Percentiles rank a stretch among this genome's conserved stretches.
phyloP scores from a whole-genome alignment of 371 early-diverging fungal species.

The Mucor piriformis region DNA sequence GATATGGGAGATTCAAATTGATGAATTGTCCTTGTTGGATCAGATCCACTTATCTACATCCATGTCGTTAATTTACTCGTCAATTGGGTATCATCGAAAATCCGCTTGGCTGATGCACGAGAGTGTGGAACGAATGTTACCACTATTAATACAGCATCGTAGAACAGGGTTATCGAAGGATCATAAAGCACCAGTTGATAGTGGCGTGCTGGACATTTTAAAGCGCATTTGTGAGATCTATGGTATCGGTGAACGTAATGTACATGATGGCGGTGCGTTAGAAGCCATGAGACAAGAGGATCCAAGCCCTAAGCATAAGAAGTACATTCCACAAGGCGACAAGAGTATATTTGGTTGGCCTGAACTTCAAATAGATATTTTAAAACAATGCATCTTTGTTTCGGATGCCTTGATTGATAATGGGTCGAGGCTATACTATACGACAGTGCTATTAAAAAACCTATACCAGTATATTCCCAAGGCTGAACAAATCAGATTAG shows the following conservation, averaged over 20 bases:
- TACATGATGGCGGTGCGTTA: conserved; percentile 51
- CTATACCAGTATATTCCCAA: conserved; percentile 63
- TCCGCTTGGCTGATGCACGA: conserved; percentile 76
- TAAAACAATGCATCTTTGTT: conserved; percentile 78
- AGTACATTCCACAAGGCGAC: not conserved
- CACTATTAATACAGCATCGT: conserved; percentile 54
- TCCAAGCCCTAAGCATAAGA: not conserved
- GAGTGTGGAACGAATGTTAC: conserved; percentile 61
- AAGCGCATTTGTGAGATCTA: conserved; percentile 66
- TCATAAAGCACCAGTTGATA: conserved; percentile 35
- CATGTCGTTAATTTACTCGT: conserved; percentile 64
- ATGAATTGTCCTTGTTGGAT: conserved; percentile 42
- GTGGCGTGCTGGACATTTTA: conserved; percentile 63
- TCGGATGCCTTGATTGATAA: conserved; percentile 73
- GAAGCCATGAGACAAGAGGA: conserved; percentile 27
- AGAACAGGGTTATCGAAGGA: conserved; percentile 36
- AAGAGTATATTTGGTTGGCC: conserved; percentile 70
- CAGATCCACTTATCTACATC: conserved; percentile 63
- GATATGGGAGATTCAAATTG: conserved; percentile 51
- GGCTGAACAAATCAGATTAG: conserved; percentile 72
- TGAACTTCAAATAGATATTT: conserved; percentile 70
- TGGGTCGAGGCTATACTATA: conserved; percentile 63
- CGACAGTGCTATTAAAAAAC: conserved; percentile 66
- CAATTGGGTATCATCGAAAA: conserved; percentile 70
- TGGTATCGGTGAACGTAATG: conserved; percentile 65